Evolutionary conservation across 164 flowering plant genomes (phyloP), one percentile per base, ranked within the genome.

Genomic region (Sextonia rubra): DNA sequence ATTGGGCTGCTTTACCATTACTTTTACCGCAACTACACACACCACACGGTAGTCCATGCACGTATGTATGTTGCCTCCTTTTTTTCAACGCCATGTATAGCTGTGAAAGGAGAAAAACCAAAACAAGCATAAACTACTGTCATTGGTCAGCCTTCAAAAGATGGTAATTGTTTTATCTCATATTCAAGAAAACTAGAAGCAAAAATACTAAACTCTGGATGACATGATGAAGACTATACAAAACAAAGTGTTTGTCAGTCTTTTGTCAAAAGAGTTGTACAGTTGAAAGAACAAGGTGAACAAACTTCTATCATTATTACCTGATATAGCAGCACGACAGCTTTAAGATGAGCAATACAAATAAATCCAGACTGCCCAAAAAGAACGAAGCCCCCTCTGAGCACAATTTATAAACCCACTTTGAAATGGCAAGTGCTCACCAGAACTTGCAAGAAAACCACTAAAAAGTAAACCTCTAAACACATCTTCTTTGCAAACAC

Each of bases 401-500:
- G 27, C 17, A 23, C 27, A 61, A 61, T 25, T 25, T 25, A 61
- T 24, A 23, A 52, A 61, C 64, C 24, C 44, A 15, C 67, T 27
- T 30, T 47, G 20, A 27, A 64, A 64, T 20, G 1, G 22, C 67
- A 64, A 8, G 47, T 30, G 18, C 20, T 32, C 17, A 64, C 67
- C 67, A 26, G 32, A 11, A 64, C 32, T 64, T 20, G 37, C 67
- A 64, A 64, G 37, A 64, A 64, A 64, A 18, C 27, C 65, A 62
- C 65, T 27, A 26, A 64, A 52, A 52, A 20, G 58, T 14, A 15
- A 52, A 52, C 58, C 58, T 52, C 58, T 52, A 52, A 52, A 52
- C n/a, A 20, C 1, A 66, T 37, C 69, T 26, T 27, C 52, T 65
- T 37, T 29, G n/a, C 27, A 2, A 23, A n/a, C 49, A 66, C 24